Conservation (phyloP, 352 stramenopile species). For the Peronospora destructor region DNA sequence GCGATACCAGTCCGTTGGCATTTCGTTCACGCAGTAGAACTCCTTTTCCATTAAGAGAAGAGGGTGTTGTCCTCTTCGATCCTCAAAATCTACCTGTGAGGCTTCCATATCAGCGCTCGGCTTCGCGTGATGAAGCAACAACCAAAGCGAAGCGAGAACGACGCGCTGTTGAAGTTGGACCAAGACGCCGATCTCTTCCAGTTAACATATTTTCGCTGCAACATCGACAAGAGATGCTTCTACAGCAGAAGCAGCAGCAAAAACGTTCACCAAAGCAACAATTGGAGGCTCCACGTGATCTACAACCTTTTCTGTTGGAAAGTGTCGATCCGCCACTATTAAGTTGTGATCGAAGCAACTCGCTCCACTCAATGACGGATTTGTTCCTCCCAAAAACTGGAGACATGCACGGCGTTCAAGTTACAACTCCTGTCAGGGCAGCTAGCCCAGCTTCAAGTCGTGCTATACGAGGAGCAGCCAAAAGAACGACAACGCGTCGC, state of each 20-base stretch:
- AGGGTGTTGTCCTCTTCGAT: conserved; percentile 47
- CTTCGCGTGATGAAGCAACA: conserved; percentile 17
- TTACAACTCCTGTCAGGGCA: conserved; percentile 11
- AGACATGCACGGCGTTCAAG: conserved; percentile 12
- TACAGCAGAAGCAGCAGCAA: conserved; percentile 20
- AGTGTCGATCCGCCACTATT: conserved; percentile 29
- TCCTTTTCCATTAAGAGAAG: conserved; percentile 10
- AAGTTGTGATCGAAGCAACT: conserved; percentile 34
- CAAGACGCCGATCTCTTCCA: conserved; percentile 39
- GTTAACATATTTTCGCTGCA: conserved; percentile 36
- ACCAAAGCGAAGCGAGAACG: conserved; percentile 16
- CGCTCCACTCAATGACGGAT: conserved; percentile 43
- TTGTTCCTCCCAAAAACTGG: conserved; percentile 29
- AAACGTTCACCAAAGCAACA: conserved; percentile 15
- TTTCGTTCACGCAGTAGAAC: conserved; percentile 12
- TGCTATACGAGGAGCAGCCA: conserved; percentile 3
- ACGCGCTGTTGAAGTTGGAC: conserved; percentile 8
- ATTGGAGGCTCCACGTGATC: conserved; percentile 4
- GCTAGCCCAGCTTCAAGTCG: conserved; percentile 3
- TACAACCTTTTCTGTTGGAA: conserved; percentile 20
- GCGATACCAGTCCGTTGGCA: conserved; percentile 11
- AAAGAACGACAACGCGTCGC: conserved; percentile 15
- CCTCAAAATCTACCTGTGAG: conserved; percentile 23
- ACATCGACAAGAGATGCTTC: conserved; percentile 20
- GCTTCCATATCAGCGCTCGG: conserved; percentile 15